Base-by-base conservation (phyloP, 1,284 basidiomycete species). In the Lentinula novae-zelandiae region DNA sequence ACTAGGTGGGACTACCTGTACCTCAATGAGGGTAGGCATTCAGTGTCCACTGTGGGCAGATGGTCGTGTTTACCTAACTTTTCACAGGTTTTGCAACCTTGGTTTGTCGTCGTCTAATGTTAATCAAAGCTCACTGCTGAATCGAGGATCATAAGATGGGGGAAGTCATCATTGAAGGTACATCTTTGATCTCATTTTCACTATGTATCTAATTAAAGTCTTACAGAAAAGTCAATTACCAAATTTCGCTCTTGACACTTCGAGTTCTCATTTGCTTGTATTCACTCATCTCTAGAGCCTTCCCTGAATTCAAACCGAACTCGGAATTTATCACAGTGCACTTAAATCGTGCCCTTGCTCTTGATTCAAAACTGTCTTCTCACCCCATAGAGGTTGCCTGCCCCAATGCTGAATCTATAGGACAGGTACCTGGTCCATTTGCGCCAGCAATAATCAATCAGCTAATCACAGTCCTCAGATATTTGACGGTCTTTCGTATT, bases 361-460 rank as follows among this genome's bases (percentile, higher is more conserved):
- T 98, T 61, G 96, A 99, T 71, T 86, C 92, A 8, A 94, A 96
- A 72, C 79, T 91, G 12, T 96, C 95, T 13, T 96, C 93, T 38
- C 96, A 99, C 74, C 93, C 96, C 1, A 94, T 99, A 69, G 95
- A 99, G 74, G 93, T 98, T 22, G 89, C 91, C 9, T 94, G 92
- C 69, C 92, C 92, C 0, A 91, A 96, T 71, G 90, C 92, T 9
- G 89, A 92, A 70, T 33, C n/a, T 27, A 36, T 39, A 64, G 57
- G 34, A 8, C 60, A 61, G 57, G 60, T 61, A 56, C n/a, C 6
- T 42, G 9, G 36, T 38, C 5, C 22, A 6, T 33, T 40, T 15
- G 22, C 22, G 2, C 27, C 27, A 3, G 3, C 38, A 12, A 5
- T 13, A 17, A 36, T 9, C 13, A 10, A 34, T 27, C 12, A n/a